Base-by-base conservation (phyloP, 2,329 filamentous ascomycete genomes). In the Microdochium paspali region DNA sequence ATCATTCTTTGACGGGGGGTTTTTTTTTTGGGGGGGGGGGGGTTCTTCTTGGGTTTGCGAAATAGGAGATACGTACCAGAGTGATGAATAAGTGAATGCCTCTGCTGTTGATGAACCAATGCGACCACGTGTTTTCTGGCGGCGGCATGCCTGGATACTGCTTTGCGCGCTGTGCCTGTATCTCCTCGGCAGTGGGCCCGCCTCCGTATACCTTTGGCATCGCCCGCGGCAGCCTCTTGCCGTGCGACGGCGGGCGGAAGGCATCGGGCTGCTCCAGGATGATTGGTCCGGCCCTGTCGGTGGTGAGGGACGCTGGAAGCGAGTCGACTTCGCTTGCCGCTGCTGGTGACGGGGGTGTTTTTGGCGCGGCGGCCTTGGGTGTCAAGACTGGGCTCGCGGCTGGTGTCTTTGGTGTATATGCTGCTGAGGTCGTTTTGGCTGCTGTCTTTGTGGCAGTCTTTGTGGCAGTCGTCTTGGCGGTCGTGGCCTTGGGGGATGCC, bases 221-320 rank as follows among this genome's bases (percentile, higher is more conserved):
- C 24, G 60, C 60, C 21, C 46, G 65, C 66, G 77, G 72, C 26
- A 89, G 76, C 6, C 85, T 76, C 21, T 85, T 72, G 12, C 86
- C 84, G 65, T 97, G 93, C 0, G 91, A 97, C 0, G 93, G 93
- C 2, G 93, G 91, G 44, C 87, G 87, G 74, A 95, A 97, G 63
- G 84, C 86, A 59, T 86, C 78, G 23, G 91, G 91, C 66, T 96
- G 89, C 58, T 87, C 87, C 54, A 98, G 82, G 4, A 89, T 77
- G 51, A 83, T 76, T 30, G 80, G 78, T 59, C 84, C 85, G 52
- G 66, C 68, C 49, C 56, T 56, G 53, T 58, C 53, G 45, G 43
- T 51, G 12, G 49, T 45, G 4, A 40, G 35, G 18, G 35, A 40
- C 35, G 35, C 35, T 20, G 35, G 35, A 3, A 40, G 35, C 15